phyloP scores from a whole-genome alignment of 148 eudicot genomes.

The Rhododendron simsii region DNA sequence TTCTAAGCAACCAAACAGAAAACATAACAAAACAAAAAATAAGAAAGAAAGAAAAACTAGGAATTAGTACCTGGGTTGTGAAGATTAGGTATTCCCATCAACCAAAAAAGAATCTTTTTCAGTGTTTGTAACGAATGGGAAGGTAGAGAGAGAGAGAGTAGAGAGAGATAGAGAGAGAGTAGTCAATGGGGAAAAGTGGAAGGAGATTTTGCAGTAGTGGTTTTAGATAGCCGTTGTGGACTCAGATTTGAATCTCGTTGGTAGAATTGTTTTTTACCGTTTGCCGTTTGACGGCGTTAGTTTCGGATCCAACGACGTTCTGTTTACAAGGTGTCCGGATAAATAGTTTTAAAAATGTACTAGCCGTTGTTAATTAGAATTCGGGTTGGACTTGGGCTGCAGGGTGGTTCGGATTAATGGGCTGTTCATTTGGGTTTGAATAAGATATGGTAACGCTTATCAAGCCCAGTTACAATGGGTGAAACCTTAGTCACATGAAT shows the following conservation, averaged over 20 bases:
- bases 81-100: background rate
- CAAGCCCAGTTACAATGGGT: background rate
- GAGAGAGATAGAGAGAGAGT: background rate
- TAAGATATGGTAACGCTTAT: background rate
- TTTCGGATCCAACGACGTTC: slow-evolving; percentile 8
- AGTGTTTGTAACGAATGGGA: background rate
- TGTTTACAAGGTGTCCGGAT: background rate
- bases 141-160: background rate
- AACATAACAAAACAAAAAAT: background rate
- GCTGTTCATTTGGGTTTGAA: background rate
- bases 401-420: background rate
- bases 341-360: no score
- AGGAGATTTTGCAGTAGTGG: background rate
- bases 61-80: slow-evolving; percentile 13
- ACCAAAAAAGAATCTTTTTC: background rate
- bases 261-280: slow-evolving; percentile 2
- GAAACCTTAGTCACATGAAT: no score
- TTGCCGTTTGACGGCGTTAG: slow-evolving; percentile 20
- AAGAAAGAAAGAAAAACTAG: background rate
- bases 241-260: slow-evolving; percentile 14
- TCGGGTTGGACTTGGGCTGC: background rate
- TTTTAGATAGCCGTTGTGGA: slow-evolving; percentile 19
- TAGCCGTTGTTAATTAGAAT: background rate
- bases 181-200: background rate
- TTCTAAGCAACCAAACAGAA: slow-evolving; percentile 9